Conservation (phyloP, 495 filamentous ascomycete species). For the Daldinia grandis region DNA sequence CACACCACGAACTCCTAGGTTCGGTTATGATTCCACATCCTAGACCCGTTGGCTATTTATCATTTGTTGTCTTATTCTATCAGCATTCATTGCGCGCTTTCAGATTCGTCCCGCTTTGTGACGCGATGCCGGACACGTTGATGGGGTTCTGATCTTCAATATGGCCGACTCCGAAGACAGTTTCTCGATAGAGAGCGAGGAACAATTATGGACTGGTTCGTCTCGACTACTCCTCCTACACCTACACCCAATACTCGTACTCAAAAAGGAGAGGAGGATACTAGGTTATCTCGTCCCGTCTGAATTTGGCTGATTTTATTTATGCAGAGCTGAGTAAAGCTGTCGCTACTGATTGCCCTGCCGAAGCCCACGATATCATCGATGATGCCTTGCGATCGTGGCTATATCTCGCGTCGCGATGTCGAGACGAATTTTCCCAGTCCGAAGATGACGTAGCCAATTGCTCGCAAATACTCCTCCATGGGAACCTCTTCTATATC, state of each 20-base stretch:
- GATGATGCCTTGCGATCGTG: conserved; percentile 87
- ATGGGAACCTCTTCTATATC: conserved; percentile 74
- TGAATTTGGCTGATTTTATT: conserved; percentile 7
- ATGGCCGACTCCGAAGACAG: conserved; percentile 72
- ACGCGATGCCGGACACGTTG: conserved; percentile 27
- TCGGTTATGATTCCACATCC: conserved; percentile 27
- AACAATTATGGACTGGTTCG: conserved; percentile 93
- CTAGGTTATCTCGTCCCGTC: background rate
- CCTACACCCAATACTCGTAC: background rate
- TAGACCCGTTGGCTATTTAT: conserved; percentile 10
- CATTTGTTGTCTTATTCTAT: conserved; percentile 20
- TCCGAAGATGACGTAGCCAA: conserved; percentile 84
- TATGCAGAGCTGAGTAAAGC: conserved; percentile 80
- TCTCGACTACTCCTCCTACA: conserved; percentile 6
- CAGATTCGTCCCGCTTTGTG: conserved; percentile 21
- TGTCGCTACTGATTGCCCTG: conserved; percentile 73
- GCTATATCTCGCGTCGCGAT: conserved; percentile 78
- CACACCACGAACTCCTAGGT: conserved; percentile 13
- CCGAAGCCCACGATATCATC: conserved; percentile 72
- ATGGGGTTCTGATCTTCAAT: conserved; percentile 37
- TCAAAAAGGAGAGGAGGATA: background rate
- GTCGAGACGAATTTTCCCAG: conserved; percentile 83
- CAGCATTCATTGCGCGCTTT: conserved; percentile 7
- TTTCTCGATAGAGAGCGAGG: conserved; percentile 78
- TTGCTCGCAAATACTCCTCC: conserved; percentile 82